phyloP scores from a whole-genome alignment of 768 basidiomycete species.

The Phlebiopsis gigantea region DNA sequence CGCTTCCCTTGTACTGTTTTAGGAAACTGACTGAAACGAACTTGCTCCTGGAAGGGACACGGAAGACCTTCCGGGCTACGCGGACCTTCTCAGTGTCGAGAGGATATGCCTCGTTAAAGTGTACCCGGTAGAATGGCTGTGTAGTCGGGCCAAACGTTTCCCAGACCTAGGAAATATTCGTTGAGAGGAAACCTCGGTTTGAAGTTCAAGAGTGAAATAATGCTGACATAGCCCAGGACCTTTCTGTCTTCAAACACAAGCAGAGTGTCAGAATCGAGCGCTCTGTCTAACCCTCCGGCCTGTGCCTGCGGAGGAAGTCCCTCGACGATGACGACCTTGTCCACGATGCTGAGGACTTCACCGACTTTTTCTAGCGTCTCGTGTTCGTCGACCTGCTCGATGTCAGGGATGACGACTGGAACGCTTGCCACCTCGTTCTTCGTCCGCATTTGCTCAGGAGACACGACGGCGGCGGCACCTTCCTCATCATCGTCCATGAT shows the following conservation, averaged over 20 bases:
- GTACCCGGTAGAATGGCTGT: slow-evolving; percentile 86
- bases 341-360: slow-evolving; percentile 70
- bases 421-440: slow-evolving; percentile 65
- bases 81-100: slow-evolving; percentile 51
- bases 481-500: slow-evolving; percentile 46
- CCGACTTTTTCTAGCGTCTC: slow-evolving; percentile 73
- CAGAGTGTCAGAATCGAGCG: slow-evolving; percentile 85
- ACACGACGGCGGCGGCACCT: slow-evolving; percentile 38
- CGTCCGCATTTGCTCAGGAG: slow-evolving; percentile 50
- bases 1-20: slow-evolving; percentile 69
- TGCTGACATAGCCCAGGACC: slow-evolving; percentile 85
- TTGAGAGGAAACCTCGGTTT: slow-evolving; percentile 9
- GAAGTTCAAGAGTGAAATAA: slow-evolving; percentile 1
- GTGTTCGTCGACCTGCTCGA: slow-evolving; percentile 55
- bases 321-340: slow-evolving; percentile 66
- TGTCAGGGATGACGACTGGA: slow-evolving; percentile 55
- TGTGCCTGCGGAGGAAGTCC: slow-evolving; percentile 43
- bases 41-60: slow-evolving; percentile 72
- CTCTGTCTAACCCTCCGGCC: slow-evolving; percentile 47
- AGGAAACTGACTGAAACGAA: slow-evolving; percentile 81
- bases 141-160: slow-evolving; percentile 95
- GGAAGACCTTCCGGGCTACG: slow-evolving; percentile 66
- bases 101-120: slow-evolving; percentile 65
- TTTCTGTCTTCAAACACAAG: slow-evolving; percentile 86
- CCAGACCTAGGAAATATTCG: slow-evolving; percentile 53